These are phyloP conservation scores for Choanephora cucurbitarum DNA, from an alignment of 371 early-diverging fungal species.

Conservation along the genomic window DNA sequence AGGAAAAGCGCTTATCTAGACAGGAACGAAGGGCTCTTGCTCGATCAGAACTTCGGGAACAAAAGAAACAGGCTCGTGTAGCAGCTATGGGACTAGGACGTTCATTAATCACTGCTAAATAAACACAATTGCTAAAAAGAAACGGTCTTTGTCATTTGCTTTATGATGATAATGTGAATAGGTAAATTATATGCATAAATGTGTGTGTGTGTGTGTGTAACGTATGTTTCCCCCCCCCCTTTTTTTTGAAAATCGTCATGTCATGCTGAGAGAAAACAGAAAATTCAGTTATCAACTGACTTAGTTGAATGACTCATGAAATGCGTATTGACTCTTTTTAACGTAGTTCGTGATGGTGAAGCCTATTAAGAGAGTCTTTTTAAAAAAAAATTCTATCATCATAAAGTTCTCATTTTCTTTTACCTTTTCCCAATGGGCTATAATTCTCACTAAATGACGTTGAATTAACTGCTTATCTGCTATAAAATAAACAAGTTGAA, in stretches of 20 bases:
- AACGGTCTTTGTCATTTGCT: no score
- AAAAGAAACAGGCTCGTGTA: neutral
- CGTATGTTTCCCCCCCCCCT: no score
- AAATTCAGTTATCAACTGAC: no score
- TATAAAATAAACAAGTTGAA: conserved; percentile 4
- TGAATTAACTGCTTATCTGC: conserved; percentile 68
- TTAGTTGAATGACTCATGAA: conserved; percentile 51
- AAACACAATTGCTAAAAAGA: no score
- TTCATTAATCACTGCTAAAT: no score
- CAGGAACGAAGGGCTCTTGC: neutral
- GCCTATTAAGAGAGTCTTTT: conserved; percentile 19
- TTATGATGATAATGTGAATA: no score
- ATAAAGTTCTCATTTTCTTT: conserved; percentile 1
- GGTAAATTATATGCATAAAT: no score
- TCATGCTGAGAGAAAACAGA: no score
- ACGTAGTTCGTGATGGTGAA: conserved; percentile 59
- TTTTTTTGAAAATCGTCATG: no score
- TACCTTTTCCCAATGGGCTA: conserved; percentile 62
- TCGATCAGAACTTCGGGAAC: neutral
- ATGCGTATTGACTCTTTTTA: conserved; percentile 66
- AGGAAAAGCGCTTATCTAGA: neutral
- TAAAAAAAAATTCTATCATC: no score
- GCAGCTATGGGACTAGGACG: neutral
- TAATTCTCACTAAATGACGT: conserved; percentile 68
- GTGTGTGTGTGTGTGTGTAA: no score